Percentiles rank a stretch among this genome's conserved stretches.
phyloP scores from a whole-genome alignment of 1,284 basidiomycete species.

The Puccinia horiana region DNA sequence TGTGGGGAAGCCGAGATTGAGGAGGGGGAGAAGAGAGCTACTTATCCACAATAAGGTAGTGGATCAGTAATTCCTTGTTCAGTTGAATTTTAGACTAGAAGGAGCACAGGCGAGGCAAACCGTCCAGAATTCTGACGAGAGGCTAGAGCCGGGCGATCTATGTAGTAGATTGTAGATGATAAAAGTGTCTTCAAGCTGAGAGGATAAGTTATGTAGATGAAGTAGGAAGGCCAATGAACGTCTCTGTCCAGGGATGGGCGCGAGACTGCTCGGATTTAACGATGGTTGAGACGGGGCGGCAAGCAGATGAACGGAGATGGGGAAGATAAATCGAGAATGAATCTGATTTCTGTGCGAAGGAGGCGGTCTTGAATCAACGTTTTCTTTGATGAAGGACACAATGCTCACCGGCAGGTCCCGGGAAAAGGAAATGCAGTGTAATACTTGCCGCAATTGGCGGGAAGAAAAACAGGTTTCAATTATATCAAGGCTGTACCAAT shows the following conservation, averaged over 20 bases:
- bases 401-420: no score
- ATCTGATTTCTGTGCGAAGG: background rate
- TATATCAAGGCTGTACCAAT: no score
- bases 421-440: no score
- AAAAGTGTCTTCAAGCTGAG: background rate
- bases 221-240: background rate
- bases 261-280: background rate
- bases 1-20: background rate
- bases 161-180: background rate
- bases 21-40: background rate
- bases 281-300: conserved; percentile 2
- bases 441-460: no score
- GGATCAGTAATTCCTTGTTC: background rate
- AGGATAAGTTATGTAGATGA: background rate
- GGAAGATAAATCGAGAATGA: background rate
- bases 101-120: background rate
- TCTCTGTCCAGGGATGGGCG: background rate
- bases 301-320: background rate
- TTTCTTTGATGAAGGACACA: no score
- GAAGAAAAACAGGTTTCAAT: no score
- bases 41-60: background rate
- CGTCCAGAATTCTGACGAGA: background rate
- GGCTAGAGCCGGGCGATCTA: background rate
- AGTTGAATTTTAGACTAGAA: background rate
- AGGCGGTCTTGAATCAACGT: background rate